Evolutionary conservation across 108 stramenopile species (phyloP), one percentile per base, ranked within the genome.

Genomic region (Cyclotella cryptica): DNA sequence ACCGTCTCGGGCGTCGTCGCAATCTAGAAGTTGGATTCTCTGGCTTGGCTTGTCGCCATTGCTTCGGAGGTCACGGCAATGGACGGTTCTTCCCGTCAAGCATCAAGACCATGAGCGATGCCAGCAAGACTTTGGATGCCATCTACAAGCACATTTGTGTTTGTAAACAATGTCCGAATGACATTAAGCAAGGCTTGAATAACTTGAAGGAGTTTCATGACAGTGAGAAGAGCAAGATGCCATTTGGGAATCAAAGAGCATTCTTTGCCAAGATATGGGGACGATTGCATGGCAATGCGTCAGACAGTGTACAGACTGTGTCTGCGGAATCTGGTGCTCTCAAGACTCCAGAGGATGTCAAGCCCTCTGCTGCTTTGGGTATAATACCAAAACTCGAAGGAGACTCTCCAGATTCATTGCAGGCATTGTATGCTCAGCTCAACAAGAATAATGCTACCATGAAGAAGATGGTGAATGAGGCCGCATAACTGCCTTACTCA

Each of bases 31-130:
- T 87, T 4, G 94, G 94, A 0, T 95, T 92, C 74, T 78, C 87
- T 29, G 94, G 94, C 13, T 78, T 95, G 71, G 92, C 90, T 17
- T 95, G 94, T 68, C 81, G 87, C 1, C 89, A 93, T 71, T 95
- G 94, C 66, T 85, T 84, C 53, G 92, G 94, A 51, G 88, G 81
- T n/a, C 87, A 90, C 67, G 90, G 91, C 60, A 87, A 86, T 24
- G 94, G 94, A 10, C 87, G 94, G 14, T 95, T 92, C 77, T 95
- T 95, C 63, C 94, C 94, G 19, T 90, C 90, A 10, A 86, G 81
- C 49, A 84, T 95, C 84, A 93, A 92, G 82, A 95, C 92, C 13
- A 77, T 95, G 79, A 84, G 89, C 18, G 92, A 93, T 64, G 92
- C 94, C 4, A 84, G 80, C 71, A 93, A 92, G 78, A 91, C 92